Percentiles rank a stretch among this genome's conserved stretches.
Conservation (phyloP, 2,329 filamentous ascomycete genomes). For the Drechslera avenae region DNA sequence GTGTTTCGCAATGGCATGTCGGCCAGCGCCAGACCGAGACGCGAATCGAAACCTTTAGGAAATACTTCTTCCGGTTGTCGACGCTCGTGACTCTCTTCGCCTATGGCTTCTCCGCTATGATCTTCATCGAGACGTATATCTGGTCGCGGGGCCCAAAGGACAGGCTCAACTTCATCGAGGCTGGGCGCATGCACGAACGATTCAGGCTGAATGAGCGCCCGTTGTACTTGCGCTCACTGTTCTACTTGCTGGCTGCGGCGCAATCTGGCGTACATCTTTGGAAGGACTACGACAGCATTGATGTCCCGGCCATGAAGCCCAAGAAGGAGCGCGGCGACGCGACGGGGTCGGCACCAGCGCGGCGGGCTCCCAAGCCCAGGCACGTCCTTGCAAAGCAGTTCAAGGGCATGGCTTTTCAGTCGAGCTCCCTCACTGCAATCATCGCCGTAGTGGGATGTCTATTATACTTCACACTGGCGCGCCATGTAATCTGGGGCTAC, state of each 20-base stretch:
- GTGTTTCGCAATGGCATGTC: conserved; percentile 79
- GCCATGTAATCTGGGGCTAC: conserved; percentile 50
- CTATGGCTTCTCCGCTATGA: conserved; percentile 76
- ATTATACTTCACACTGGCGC: conserved; percentile 39
- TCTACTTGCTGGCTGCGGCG: conserved; percentile 69
- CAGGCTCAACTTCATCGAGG: conserved; percentile 74
- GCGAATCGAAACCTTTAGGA: conserved; percentile 66
- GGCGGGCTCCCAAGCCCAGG: conserved; percentile 23
- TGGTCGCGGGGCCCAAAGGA: conserved; percentile 67
- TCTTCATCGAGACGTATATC: conserved; percentile 82
- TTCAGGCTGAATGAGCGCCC: conserved; percentile 83
- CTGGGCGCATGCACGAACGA: conserved; percentile 68
- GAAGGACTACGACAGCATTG: conserved; percentile 73
- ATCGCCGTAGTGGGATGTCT: conserved; percentile 47
- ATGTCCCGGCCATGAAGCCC: conserved; percentile 50
- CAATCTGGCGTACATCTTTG: conserved; percentile 74
- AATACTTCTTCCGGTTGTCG: conserved; percentile 62
- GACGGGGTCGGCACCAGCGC: conserved; percentile 4
- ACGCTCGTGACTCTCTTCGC: conserved; percentile 73
- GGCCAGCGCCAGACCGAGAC: conserved; percentile 68
- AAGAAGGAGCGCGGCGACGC: conserved; percentile 24
- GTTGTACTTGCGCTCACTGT: conserved; percentile 75
- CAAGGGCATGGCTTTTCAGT: conserved; percentile 19
- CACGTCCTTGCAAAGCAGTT: conserved; percentile 28
- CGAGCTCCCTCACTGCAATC: conserved; percentile 51